These are phyloP conservation scores for Teunomyces gatunensis DNA, from an alignment of 805 yeast species.

Conservation along the genomic window DNA sequence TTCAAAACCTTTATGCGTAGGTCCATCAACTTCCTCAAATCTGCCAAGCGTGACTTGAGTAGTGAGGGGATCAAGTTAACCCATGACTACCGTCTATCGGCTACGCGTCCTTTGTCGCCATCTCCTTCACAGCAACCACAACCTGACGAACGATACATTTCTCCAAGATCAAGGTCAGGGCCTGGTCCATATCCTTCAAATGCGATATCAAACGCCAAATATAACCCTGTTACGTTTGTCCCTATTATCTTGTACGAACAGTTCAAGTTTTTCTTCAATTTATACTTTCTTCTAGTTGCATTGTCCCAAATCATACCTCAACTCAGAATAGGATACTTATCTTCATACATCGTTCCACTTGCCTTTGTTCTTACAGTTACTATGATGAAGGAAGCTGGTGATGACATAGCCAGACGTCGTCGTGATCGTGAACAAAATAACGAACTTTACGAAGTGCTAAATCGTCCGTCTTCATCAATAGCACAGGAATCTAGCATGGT, in stretches of 20 bases:
- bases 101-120: background rate
- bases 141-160: constrained; percentile 34
- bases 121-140: background rate
- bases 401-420: constrained; percentile 85
- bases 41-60: constrained; percentile 25
- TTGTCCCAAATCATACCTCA: constrained; percentile 89
- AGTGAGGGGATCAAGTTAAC: constrained; percentile 19
- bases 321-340: constrained; percentile 86
- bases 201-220: constrained; percentile 91
- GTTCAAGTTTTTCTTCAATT: constrained; percentile 93
- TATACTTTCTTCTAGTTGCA: constrained; percentile 90
- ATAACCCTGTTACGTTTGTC: constrained; percentile 80
- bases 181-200: constrained; percentile 45
- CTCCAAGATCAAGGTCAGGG: constrained; percentile 33
- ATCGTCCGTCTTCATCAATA: constrained; percentile 14
- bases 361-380: constrained; percentile 91
- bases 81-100: constrained; percentile 4
- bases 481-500: constrained; percentile 26
- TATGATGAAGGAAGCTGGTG: constrained; percentile 93
- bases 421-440: constrained; percentile 87
- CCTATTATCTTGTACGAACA: constrained; percentile 92
- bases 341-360: constrained; percentile 90
- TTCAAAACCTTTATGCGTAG: constrained; percentile 10
- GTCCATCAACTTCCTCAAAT: constrained; percentile 17
- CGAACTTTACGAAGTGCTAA: constrained; percentile 73